Evolutionary conservation across 129 eudicot genomes (phyloP).

Genomic region (Artemisia annua): DNA sequence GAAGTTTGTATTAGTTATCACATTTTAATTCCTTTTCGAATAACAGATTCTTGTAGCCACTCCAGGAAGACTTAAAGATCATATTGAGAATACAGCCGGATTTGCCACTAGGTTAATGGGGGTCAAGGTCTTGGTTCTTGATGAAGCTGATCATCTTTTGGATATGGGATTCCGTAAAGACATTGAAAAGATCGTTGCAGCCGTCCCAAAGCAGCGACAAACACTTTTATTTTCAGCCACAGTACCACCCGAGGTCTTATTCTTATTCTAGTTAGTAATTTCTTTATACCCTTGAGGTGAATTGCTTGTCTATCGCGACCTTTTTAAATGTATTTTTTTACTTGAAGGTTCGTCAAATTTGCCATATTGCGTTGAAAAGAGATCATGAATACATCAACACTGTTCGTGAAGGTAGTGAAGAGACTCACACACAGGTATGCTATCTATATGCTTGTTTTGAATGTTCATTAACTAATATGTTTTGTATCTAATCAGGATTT

Average conservation of each 20-base stretch:
- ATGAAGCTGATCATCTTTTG: slow-evolving; percentile 96
- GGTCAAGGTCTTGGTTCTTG: slow-evolving; percentile 92
- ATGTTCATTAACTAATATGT: slow-evolving; percentile 1
- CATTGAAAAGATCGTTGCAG: slow-evolving; percentile 83
- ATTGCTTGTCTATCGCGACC: neutral
- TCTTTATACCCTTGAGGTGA: neutral
- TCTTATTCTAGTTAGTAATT: slow-evolving; percentile 1
- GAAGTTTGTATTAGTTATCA: too few species aligned
- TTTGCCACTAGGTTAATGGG: slow-evolving; percentile 95
- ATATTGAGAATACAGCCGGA: slow-evolving; percentile 93
- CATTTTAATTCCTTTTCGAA: too few species aligned
- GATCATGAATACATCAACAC: slow-evolving; percentile 90
- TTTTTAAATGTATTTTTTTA: slow-evolving; percentile 14
- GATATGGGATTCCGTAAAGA: slow-evolving; percentile 99
- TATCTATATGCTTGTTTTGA: slow-evolving; percentile 2
- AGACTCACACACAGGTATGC: slow-evolving; percentile 84
- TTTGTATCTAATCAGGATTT: neutral
- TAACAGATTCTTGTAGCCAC: slow-evolving; percentile 92
- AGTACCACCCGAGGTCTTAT: slow-evolving; percentile 73
- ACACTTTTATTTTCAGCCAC: slow-evolving; percentile 97
- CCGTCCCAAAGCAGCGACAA: slow-evolving; percentile 93
- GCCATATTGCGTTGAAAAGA: slow-evolving; percentile 88
- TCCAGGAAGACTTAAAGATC: slow-evolving; percentile 98
- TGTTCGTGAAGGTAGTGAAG: slow-evolving; percentile 73
- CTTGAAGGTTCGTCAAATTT: slow-evolving; percentile 84